Percentiles rank a stretch among this genome's conserved stretches.
These are phyloP conservation scores for Acidomyces sp. DNA, from an alignment of 495 filamentous ascomycete species.

Conservation along the genomic window DNA sequence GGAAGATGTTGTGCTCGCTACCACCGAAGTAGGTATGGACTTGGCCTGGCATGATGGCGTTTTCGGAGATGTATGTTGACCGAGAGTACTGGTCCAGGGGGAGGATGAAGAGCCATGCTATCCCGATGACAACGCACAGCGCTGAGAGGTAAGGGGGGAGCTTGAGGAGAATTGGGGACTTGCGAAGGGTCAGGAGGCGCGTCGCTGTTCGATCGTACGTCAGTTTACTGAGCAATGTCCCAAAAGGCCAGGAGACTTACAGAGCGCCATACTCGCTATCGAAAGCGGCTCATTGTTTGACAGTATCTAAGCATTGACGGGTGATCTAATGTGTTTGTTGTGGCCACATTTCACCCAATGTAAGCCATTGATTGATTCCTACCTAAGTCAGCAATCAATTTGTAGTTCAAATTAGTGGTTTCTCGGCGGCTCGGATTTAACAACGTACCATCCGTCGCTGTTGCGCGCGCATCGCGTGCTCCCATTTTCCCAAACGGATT, in stretches of 20 bases:
- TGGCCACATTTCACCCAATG: too few relatives aligned
- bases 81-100: conserved; percentile 87
- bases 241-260: conserved; percentile 2
- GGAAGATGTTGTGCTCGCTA: conserved; percentile 88
- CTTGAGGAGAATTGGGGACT: conserved; percentile 56
- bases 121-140: conserved; percentile 74
- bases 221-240: conserved; percentile 1
- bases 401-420: too few relatives aligned
- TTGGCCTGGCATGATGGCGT: conserved; percentile 87
- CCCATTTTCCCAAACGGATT: too few relatives aligned
- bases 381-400: too few relatives aligned
- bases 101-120: conserved; percentile 87
- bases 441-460: too few relatives aligned
- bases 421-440: too few relatives aligned
- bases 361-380: too few relatives aligned
- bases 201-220: conserved; percentile 11
- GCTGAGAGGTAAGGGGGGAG: conserved; percentile 72
- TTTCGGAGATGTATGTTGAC: conserved; percentile 91
- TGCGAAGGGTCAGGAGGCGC: conserved; percentile 37
- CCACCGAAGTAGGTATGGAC: conserved; percentile 96
- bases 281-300: too few relatives aligned
- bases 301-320: too few relatives aligned
- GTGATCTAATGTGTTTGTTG: too few relatives aligned
- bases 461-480: too few relatives aligned
- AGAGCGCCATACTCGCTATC: conserved; percentile 15